Evolutionary conservation across 2,329 filamentous ascomycete species (phyloP).

Genomic region (Bipolaris bicolor): DNA sequence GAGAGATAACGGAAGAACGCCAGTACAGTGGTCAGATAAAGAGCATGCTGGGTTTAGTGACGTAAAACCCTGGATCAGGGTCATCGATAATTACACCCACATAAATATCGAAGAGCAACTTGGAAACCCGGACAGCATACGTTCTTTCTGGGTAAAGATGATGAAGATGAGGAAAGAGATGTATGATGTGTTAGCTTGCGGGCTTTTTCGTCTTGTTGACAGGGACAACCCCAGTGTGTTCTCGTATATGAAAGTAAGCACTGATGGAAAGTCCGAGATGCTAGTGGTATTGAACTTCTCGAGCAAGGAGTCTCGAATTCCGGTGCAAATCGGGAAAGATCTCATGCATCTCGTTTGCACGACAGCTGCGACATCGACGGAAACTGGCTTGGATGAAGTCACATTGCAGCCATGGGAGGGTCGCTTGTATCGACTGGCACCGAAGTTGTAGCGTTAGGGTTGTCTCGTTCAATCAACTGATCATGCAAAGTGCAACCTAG

Average conservation of each 20-base stretch:
- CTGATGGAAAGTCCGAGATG: conserved; percentile 35
- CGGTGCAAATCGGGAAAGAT: background rate
- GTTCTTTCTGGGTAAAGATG: conserved; percentile 67
- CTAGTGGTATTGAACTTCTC: conserved; percentile 50
- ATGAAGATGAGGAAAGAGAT: conserved; percentile 63
- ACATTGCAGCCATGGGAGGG: conserved; percentile 1
- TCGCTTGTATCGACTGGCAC: background rate
- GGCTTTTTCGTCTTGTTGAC: conserved; percentile 64
- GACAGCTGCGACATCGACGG: background rate
- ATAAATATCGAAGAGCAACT: conserved; percentile 65
- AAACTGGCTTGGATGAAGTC: background rate
- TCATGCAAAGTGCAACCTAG: background rate
- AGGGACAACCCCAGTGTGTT: conserved; percentile 61
- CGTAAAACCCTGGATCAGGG: conserved; percentile 70
- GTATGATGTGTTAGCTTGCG: conserved; percentile 68
- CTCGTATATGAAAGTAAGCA: conserved; percentile 50
- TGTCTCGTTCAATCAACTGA: background rate
- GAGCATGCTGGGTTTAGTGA: conserved; percentile 28
- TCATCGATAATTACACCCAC: conserved; percentile 66
- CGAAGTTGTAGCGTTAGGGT: background rate
- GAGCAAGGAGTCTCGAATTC: conserved; percentile 13
- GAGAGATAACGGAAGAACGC: conserved; percentile 2
- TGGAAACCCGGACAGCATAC: conserved; percentile 58
- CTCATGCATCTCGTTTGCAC: background rate
- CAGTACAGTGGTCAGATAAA: conserved; percentile 16